Percentiles rank a stretch among this genome's conserved stretches.
Conservation (phyloP, 768 basidiomycete genomes). For the Pisolithus albus region DNA sequence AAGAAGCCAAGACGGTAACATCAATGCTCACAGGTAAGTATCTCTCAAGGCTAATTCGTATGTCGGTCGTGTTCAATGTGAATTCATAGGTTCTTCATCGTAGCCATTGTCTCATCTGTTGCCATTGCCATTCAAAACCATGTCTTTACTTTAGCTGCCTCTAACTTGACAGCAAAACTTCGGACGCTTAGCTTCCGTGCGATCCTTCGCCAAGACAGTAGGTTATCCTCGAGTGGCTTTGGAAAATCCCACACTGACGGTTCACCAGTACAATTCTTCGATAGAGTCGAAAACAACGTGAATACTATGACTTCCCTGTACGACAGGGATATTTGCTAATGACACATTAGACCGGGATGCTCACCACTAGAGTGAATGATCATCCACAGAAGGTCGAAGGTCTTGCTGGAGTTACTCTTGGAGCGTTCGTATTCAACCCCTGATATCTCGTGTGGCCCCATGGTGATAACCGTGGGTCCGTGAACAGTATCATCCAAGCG, state of each 20-base stretch:
- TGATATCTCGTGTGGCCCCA: background rate
- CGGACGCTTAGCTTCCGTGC: slow-evolving; percentile 70
- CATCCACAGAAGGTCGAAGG: slow-evolving; percentile 88
- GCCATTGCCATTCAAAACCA: slow-evolving; percentile 65
- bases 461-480: background rate
- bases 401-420: slow-evolving; percentile 81
- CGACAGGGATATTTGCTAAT: background rate
- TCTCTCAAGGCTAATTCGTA: background rate
- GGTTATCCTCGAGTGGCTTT: slow-evolving; percentile 12
- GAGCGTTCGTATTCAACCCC: slow-evolving; percentile 43
- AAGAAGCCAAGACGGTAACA: slow-evolving; percentile 26
- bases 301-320: slow-evolving; percentile 15
- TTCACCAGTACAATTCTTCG: slow-evolving; percentile 71
- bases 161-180: slow-evolving; percentile 61
- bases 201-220: slow-evolving; percentile 82
- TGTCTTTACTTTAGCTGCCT: slow-evolving; percentile 61
- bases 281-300: slow-evolving; percentile 76
- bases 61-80: background rate
- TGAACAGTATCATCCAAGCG: slow-evolving; percentile 66
- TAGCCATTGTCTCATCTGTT: slow-evolving; percentile 60
- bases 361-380: slow-evolving; percentile 76
- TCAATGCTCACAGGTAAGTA: slow-evolving; percentile 59
- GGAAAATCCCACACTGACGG: background rate
- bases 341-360: slow-evolving; percentile 56
- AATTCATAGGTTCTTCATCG: slow-evolving; percentile 62